Conservation (phyloP, 2,329 filamentous ascomycete genomes). For the Clarireedia paspali region DNA sequence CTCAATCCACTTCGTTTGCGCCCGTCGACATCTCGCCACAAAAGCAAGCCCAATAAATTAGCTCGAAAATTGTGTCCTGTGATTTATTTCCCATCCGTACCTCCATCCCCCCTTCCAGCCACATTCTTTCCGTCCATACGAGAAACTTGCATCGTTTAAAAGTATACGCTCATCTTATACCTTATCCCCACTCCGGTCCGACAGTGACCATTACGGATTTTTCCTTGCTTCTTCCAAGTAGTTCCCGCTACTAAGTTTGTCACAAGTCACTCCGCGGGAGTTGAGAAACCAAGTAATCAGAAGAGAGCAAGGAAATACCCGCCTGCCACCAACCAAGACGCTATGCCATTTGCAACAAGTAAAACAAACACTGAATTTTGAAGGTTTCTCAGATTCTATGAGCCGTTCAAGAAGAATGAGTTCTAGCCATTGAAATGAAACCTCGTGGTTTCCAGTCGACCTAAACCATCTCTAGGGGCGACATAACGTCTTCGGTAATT, state of each 20-base stretch:
- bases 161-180: background rate
- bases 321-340: slow-evolving; percentile 1
- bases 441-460: slow-evolving; percentile 74
- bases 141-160: background rate
- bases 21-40: no score
- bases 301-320: background rate
- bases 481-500: slow-evolving; percentile 90
- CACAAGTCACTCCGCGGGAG: background rate
- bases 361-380: background rate
- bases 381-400: background rate
- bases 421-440: slow-evolving; percentile 62
- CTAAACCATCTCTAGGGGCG: slow-evolving; percentile 86
- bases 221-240: background rate
- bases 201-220: background rate
- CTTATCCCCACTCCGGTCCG: slow-evolving; percentile 9
- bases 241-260: no score
- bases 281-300: background rate
- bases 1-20: no score
- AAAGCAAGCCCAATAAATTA: no score
- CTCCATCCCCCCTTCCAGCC: no score
- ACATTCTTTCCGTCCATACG: no score
- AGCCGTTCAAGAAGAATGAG: background rate
- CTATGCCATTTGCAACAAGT: slow-evolving; percentile 8
- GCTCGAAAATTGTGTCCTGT: no score
- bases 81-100: no score